Evolutionary conservation across 2,329 filamentous ascomycete species (phyloP), one percentile per base, ranked within the genome.

Genomic region (Cyanodermella asteris): DNA sequence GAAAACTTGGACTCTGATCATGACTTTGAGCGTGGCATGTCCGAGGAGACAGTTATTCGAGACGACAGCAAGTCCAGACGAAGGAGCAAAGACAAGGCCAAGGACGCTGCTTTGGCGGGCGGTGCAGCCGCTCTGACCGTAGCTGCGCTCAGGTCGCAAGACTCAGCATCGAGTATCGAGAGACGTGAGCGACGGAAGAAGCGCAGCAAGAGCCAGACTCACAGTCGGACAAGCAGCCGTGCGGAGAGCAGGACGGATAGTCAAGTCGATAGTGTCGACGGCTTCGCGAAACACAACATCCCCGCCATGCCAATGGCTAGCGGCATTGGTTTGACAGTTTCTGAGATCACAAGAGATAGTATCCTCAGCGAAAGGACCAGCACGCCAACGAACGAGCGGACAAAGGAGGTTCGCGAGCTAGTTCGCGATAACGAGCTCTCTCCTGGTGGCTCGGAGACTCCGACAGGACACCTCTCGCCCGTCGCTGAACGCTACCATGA

Each of bases 221-320:
- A 48, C 33, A 47, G 61, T 32, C 46, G 50, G 13, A 58, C 52
- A 27, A 49, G 45, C 5, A 63, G 59, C 38, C 42, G 62, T 27
- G 47, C 62, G 15, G 64, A 68, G 30, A 65, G 48, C 22, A n/a
- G n/a, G n/a, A n/a, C n/a, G n/a, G n/a, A n/a, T n/a, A n/a, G n/a
- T n/a, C n/a, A n/a, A n/a, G n/a, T n/a, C n/a, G n/a, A n/a, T n/a
- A 36, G 54, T 3, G 62, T 65, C 27, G 51, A 61, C 18, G 43
- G 52, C 11, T 56, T 56, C 35, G 41, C 63, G 30, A 55, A 46
- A 34, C 59, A 66, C 25, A 55, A 68, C 24, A 64, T 76, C 9
- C 73, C 81, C 5, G 77, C 77, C 5, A 80, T 93, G 72, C 84
- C 84, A 3, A 60, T 91, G 33, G 72, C 75, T 47, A 91, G 82